These are phyloP conservation scores for Desmodesmus armatus DNA, from an alignment of 139 green algal species.

Conservation along the genomic window DNA sequence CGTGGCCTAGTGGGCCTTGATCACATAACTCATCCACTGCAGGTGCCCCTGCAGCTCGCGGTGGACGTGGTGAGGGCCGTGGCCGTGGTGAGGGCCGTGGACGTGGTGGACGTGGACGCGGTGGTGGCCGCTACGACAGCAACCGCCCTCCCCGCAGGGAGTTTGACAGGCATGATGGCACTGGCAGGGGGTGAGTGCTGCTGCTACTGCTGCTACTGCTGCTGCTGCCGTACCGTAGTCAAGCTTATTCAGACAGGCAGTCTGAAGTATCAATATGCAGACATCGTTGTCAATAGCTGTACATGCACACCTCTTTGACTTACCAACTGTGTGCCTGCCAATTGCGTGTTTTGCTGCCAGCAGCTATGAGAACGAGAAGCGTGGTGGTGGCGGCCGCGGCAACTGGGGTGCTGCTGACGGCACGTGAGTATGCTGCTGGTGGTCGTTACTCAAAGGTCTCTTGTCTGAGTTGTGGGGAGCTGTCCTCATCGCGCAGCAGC, in stretches of 20 bases:
- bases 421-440: slow-evolving; percentile 9
- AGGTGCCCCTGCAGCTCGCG: slow-evolving; percentile 24
- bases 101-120: slow-evolving; percentile 51
- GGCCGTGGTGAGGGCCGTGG: slow-evolving; percentile 42
- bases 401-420: slow-evolving; percentile 86
- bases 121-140: slow-evolving; percentile 48
- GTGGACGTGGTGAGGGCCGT: slow-evolving; percentile 33
- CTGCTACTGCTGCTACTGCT: slow-evolving; percentile 1
- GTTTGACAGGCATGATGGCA: slow-evolving; percentile 87
- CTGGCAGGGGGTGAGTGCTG: slow-evolving; percentile 78
- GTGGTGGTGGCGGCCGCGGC: slow-evolving; percentile 76
- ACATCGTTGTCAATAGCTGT: too few relatives aligned
- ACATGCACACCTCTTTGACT: too few relatives aligned
- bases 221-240: neutral
- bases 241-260: too few relatives aligned
- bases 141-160: slow-evolving; percentile 64
- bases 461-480: neutral
- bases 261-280: too few relatives aligned
- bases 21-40: neutral
- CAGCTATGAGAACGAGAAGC: slow-evolving; percentile 88
- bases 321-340: too few relatives aligned
- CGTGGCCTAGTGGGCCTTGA: neutral
- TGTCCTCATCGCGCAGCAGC: neutral
- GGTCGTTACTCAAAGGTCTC: neutral
- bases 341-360: neutral